Conservation (phyloP, 257 asterid species). For the Solanum tarapatanum region DNA sequence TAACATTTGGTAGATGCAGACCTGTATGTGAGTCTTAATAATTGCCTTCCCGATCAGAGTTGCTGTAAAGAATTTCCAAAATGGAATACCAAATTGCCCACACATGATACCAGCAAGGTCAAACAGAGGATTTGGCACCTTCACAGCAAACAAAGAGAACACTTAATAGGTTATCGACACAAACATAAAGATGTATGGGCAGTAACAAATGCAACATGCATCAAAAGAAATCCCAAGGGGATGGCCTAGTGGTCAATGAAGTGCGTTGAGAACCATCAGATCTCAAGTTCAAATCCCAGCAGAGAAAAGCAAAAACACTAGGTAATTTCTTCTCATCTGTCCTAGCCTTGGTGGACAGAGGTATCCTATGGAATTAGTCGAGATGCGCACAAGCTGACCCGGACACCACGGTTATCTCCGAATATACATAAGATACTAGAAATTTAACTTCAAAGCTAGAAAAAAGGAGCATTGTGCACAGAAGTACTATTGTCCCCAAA, state of each 20-base stretch:
- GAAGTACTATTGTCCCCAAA: neutral
- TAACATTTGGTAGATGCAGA: neutral
- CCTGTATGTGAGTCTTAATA: conserved; percentile 31
- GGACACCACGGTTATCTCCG: neutral
- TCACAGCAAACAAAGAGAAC: neutral
- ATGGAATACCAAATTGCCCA: conserved; percentile 29
- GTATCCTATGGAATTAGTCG: neutral
- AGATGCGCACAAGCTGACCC: neutral
- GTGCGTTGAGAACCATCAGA: neutral
- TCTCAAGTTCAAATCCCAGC: neutral
- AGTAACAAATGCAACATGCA: neutral
- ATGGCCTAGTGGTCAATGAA: neutral
- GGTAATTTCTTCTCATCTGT: neutral
- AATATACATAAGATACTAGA: neutral
- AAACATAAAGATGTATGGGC: neutral
- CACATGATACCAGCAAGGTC: conserved; percentile 33
- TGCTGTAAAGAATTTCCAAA: conserved; percentile 27
- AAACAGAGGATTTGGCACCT: conserved; percentile 36
- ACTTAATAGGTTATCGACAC: neutral
- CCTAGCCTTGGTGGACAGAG: neutral
- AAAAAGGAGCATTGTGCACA: neutral
- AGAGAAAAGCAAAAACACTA: neutral
- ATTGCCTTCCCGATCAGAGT: conserved; percentile 25
- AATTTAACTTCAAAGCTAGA: neutral
- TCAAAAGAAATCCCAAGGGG: neutral